Evolutionary conservation across 176 grass and related monocot species (phyloP).

Genomic region (Otatea glauca): DNA sequence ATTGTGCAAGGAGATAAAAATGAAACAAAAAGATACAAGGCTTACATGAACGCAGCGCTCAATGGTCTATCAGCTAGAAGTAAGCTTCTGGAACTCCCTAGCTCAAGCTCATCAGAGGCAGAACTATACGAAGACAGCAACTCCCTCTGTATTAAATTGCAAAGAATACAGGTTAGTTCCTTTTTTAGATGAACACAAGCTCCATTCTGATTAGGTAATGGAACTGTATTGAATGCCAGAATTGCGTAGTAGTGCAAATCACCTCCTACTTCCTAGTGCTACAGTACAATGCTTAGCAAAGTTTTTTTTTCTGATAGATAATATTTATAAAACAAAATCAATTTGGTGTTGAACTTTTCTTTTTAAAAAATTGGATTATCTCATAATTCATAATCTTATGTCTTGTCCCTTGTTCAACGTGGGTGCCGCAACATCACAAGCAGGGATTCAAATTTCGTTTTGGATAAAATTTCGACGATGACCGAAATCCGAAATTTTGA

Average conservation of each 20-base stretch:
- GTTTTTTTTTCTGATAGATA: background rate
- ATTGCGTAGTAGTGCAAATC: constrained; percentile 23
- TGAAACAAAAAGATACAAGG: background rate
- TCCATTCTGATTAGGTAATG: constrained; percentile 14
- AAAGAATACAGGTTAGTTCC: constrained; percentile 34
- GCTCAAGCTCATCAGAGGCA: constrained; percentile 48
- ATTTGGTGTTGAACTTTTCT: background rate
- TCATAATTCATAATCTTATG: constrained; percentile 22
- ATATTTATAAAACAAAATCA: constrained; percentile 4
- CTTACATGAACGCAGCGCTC: constrained; percentile 68
- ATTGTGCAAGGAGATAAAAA: constrained; percentile 21
- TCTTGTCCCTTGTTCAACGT: background rate
- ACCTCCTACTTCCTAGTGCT: constrained; percentile 3
- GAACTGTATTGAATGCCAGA: background rate
- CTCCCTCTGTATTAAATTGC: constrained; percentile 68
- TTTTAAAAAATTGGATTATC: background rate
- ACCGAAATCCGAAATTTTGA: too few relatives aligned
- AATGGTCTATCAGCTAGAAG: constrained; percentile 53
- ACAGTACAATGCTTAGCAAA: constrained; percentile 5
- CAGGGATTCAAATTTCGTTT: too few relatives aligned
- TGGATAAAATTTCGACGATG: too few relatives aligned
- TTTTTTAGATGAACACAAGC: constrained; percentile 30
- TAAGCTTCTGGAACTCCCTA: constrained; percentile 52
- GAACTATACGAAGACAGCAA: constrained; percentile 62
- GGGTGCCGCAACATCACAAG: constrained; percentile 13